phyloP scores from a whole-genome alignment of 2,329 filamentous ascomycete species.

The Hypomyces rosellus region DNA sequence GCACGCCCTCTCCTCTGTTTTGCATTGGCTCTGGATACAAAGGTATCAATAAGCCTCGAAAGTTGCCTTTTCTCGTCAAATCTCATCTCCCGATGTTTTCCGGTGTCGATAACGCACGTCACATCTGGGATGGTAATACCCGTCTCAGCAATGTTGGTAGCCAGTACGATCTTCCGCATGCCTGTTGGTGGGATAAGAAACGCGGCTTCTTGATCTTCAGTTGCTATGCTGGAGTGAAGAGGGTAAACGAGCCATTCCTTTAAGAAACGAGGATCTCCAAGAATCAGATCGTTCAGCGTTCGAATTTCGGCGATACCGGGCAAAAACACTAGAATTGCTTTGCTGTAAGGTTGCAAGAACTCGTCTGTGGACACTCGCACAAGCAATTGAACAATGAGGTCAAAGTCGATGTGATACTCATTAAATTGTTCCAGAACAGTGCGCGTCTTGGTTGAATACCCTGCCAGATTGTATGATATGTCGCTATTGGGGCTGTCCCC shows the following conservation, averaged over 20 bases:
- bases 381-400: slow-evolving; percentile 75
- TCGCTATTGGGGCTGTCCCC: slow-evolving; percentile 49
- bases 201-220: slow-evolving; percentile 90
- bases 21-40: slow-evolving; percentile 91
- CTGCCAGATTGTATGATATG: slow-evolving; percentile 57
- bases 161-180: slow-evolving; percentile 85
- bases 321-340: slow-evolving; percentile 88
- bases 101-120: slow-evolving; percentile 92
- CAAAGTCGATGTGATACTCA: slow-evolving; percentile 87
- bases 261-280: slow-evolving; percentile 69
- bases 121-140: slow-evolving; percentile 98
- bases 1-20: slow-evolving; percentile 92
- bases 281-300: slow-evolving; percentile 76
- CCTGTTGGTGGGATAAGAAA: slow-evolving; percentile 80
- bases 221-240: slow-evolving; percentile 90
- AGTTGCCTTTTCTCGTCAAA: slow-evolving; percentile 92
- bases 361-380: slow-evolving; percentile 65
- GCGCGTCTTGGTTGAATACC: slow-evolving; percentile 71
- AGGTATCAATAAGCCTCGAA: slow-evolving; percentile 85
- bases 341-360: slow-evolving; percentile 66
- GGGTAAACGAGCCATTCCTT: slow-evolving; percentile 80
- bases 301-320: slow-evolving; percentile 92
- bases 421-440: slow-evolving; percentile 72
- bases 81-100: slow-evolving; percentile 95
- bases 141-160: slow-evolving; percentile 97